Base-by-base conservation (phyloP, 176 grass and related monocot species). In the Phoenix dactylifera region DNA sequence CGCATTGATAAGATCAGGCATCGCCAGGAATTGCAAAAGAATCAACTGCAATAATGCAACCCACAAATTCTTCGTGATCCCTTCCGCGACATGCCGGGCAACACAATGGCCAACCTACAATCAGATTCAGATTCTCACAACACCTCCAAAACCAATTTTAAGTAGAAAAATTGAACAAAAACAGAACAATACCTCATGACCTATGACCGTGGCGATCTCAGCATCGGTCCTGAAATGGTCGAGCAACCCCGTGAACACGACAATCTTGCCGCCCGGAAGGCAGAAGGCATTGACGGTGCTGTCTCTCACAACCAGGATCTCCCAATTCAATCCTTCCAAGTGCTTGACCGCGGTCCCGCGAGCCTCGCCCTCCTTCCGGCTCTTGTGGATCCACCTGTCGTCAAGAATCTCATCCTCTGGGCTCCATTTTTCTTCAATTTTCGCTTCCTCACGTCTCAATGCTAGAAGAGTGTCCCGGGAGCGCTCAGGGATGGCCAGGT, bases 201-300 rank as follows among this genome's bases (percentile, higher is more conserved):
- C 84, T 48, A 97, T 74, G 44, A 91, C 92, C 7, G 87, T 91
- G 12, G 92, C 92, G 49, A 97, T 72, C 70, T 97, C 93, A 1
- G 55, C 84, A 77, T 97, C 93, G 0, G 69, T 74, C 68, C 67
- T 76, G 76, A 97, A 97, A 76, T 88, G 71, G 55, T 97, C 66
- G 3, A 91, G 80, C 79, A 91, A 68, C 48, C 93, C 93, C 30
- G 93, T 88, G 73, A 83, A 91, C 24, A 91, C 84, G 6, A 97
- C 53, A 51, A 97, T 97, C 57, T 97, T 91, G 55, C 93, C 93
- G 62, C 93, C 93, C 0, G 93, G 87, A 62, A 97, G 73, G 74
- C 93, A 97, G 57, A 88, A 79, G 22, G 93, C 93, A 78, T 91
- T 97, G 17, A 85, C 60, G 0, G 63, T 35, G 22, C 85, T 54